Evolutionary conservation across 139 green algal genomes (phyloP).

Genomic region (Desmodesmus armatus): DNA sequence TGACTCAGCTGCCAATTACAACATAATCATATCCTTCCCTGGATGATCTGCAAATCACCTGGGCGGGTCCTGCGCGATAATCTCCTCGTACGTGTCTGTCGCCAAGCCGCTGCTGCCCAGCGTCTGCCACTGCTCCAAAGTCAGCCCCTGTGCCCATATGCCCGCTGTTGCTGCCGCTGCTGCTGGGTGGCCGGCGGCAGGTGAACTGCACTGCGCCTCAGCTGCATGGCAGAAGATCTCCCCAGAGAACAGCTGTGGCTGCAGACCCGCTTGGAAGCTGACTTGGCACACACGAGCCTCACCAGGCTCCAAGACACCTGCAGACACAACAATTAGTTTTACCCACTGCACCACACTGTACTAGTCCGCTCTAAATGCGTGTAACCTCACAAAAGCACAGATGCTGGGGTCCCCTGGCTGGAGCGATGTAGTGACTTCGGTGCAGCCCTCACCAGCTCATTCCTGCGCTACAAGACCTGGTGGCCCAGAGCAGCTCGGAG

Average conservation of each 20-base stretch:
- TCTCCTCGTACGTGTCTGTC: slow-evolving; percentile 39
- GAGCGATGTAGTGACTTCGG: too few relatives aligned
- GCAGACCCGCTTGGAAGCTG: slow-evolving; percentile 24
- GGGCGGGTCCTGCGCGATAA: slow-evolving; percentile 51
- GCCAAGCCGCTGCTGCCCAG: not conserved
- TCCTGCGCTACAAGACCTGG: too few relatives aligned
- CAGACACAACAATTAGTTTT: not conserved
- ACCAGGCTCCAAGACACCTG: slow-evolving; percentile 29
- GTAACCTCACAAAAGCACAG: too few relatives aligned
- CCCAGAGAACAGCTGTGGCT: slow-evolving; percentile 19
- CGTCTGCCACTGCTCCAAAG: not conserved
- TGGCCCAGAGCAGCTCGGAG: not conserved
- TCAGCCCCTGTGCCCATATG: not conserved
- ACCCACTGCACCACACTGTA: slow-evolving; percentile 2
- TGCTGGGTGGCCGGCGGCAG: too few relatives aligned
- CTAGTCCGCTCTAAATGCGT: too few relatives aligned
- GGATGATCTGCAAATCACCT: too few relatives aligned
- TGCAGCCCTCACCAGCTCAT: too few relatives aligned
- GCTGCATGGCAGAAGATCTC: slow-evolving; percentile 34
- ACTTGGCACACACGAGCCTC: slow-evolving; percentile 9
- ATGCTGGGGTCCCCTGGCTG: too few relatives aligned
- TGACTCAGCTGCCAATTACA: too few relatives aligned
- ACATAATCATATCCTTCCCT: too few relatives aligned
- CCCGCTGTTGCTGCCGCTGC: not conserved
- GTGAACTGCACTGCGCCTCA: too few relatives aligned